Conservation (phyloP, 208 protist genomes). For the Leishmania lainsoni region DNA sequence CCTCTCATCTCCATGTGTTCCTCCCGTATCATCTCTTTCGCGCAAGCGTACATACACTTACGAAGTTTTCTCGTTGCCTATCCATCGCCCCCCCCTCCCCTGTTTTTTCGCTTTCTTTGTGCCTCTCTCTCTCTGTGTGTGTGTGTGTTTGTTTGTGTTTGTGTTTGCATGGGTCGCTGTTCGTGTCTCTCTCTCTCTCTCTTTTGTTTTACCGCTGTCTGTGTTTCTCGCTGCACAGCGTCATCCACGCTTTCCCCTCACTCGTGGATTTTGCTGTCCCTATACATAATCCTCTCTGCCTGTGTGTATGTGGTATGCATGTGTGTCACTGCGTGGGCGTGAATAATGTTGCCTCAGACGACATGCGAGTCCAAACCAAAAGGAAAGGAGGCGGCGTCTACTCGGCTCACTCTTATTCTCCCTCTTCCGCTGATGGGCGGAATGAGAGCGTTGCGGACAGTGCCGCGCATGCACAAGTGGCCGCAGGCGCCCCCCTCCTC, state of each 20-base stretch:
- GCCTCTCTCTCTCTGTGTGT: not conserved
- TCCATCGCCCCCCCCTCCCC: not conserved
- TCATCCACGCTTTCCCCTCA: not conserved
- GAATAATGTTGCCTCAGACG: not conserved
- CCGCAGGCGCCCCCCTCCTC: not conserved
- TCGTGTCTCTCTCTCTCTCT: slow-evolving; percentile 6
- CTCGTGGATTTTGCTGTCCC: not conserved
- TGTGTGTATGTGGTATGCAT: slow-evolving; percentile 3
- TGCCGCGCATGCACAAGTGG: not conserved
- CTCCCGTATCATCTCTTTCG: not conserved
- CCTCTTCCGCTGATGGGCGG: not conserved
- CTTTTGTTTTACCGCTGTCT: slow-evolving; percentile 2
- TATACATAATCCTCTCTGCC: not conserved
- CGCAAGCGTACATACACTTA: not conserved
- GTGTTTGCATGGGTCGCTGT: slow-evolving; percentile 1
- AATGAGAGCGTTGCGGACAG: not conserved
- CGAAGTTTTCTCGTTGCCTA: not conserved
- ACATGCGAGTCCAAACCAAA: not conserved
- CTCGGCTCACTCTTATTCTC: not conserved
- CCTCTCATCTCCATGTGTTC: not conserved
- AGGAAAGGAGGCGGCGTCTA: not conserved
- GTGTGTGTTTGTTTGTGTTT: not conserved
- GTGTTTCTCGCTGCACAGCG: not conserved
- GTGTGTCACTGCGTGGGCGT: not conserved
- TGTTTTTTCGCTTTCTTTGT: not conserved